These are phyloP conservation scores for Picea glauca DNA, from an alignment of 75 land plant species.

Conservation along the genomic window DNA sequence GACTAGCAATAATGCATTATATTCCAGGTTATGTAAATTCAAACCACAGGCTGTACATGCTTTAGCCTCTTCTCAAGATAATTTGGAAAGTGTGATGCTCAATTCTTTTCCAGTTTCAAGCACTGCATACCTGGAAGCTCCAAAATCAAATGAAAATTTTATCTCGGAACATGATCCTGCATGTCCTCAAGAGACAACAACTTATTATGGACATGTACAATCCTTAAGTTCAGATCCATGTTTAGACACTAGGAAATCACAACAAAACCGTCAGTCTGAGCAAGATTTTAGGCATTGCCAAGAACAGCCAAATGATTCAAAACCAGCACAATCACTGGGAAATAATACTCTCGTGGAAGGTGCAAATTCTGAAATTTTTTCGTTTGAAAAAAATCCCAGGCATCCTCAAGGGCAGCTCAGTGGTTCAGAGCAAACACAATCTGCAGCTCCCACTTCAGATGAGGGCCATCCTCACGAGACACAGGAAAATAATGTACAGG, in stretches of 20 bases:
- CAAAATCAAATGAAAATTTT: constrained; percentile 3
- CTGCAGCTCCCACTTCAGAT: neutral
- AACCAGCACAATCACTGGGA: neutral
- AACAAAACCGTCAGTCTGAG: neutral
- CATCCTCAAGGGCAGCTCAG: neutral
- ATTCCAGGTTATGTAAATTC: neutral
- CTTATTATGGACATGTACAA: neutral
- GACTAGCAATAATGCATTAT: neutral
- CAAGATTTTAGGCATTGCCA: constrained; percentile 3
- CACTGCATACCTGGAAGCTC: neutral
- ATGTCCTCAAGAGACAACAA: neutral
- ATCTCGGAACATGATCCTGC: neutral
- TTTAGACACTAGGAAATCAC: neutral
- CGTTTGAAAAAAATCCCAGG: neutral
- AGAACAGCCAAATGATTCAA: neutral
- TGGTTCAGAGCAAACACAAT: neutral
- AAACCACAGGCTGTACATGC: neutral
- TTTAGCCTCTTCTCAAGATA: neutral
- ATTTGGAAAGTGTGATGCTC: neutral
- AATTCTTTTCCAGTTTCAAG: neutral
- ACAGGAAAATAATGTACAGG: neutral
- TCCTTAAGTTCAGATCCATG: neutral
- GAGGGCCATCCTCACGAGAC: neutral
- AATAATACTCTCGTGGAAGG: neutral
- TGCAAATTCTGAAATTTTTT: neutral